phyloP scores from a whole-genome alignment of 257 asterid species.

The Salvia miltiorrhiza region DNA sequence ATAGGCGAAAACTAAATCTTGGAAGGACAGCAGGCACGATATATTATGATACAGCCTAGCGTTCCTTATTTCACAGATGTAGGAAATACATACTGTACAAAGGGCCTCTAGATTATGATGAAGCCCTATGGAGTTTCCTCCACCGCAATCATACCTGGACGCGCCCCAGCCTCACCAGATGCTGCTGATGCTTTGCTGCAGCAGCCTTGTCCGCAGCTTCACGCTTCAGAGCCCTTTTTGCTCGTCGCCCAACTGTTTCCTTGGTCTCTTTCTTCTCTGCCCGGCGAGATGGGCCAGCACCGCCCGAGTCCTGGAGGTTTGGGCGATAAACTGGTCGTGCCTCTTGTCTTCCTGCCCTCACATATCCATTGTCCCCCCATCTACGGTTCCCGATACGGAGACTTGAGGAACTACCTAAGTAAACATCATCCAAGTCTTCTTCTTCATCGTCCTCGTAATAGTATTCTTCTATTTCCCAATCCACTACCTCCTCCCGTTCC shows the following conservation, averaged over 20 bases:
- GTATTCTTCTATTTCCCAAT: slow-evolving; percentile 54
- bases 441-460: slow-evolving; percentile 55
- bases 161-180: slow-evolving; percentile 62
- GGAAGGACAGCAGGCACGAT: slow-evolving; percentile 7
- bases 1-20: background rate
- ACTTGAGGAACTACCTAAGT: slow-evolving; percentile 53
- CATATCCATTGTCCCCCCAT: slow-evolving; percentile 92
- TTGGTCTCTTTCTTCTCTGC: slow-evolving; percentile 38
- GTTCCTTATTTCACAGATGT: slow-evolving; percentile 21
- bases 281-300: slow-evolving; percentile 60
- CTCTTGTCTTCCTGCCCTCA: slow-evolving; percentile 86
- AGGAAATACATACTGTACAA: slow-evolving; percentile 25
- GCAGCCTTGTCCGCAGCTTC: slow-evolving; percentile 88
- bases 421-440: slow-evolving; percentile 53
- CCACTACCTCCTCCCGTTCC: slow-evolving; percentile 39
- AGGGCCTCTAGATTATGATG: slow-evolving; percentile 9
- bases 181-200: slow-evolving; percentile 74
- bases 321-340: slow-evolving; percentile 55
- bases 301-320: slow-evolving; percentile 31
- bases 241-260: slow-evolving; percentile 59
- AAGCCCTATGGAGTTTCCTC: background rate
- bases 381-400: slow-evolving; percentile 79
- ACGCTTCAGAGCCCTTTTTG: slow-evolving; percentile 75
- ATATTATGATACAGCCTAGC: slow-evolving; percentile 10
- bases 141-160: slow-evolving; percentile 15